Base-by-base conservation (phyloP, 306 rosid genomes). In the Cicer cuneatum region DNA sequence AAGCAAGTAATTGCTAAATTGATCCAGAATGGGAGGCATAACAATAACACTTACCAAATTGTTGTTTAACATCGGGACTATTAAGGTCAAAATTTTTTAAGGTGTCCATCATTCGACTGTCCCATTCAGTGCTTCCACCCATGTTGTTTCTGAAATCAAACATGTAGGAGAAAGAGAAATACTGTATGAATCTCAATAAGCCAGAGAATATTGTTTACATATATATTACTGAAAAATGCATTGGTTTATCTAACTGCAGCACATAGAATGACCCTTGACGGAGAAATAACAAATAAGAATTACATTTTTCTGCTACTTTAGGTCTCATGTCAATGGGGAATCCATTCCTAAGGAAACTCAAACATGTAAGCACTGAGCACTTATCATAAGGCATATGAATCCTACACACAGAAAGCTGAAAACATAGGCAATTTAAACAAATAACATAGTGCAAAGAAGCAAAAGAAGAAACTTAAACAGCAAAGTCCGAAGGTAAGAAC, bases 1-100 rank as follows among this genome's bases (percentile, higher is more conserved):
- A 40, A 53, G 35, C 45, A 60, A 78, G 9, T 33, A 19, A 40
- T 38, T 57, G 43, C 8, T 61, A 29, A 29, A 29, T 29, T 4
- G 35, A 29, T 29, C 5, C 5, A 29, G 35, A 4, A 29, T 29
- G 35, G 35, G 67, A 63, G 69, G 42, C 63, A 64, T 13, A 62
- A 52, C 18, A 63, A 39, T 0, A 15, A 64, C 60, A 76, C 93
- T 75, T 83, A 92, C 99, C 99, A 78, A 95, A 95, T 83, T 95
- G 99, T 74, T 92, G 98, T 86, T 95, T 95, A 72, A 95, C 90
- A 52, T 90, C 97, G 52, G 99, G 98, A 83, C 97, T 92, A 86
- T 85, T 86, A 57, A 95, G 95, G 87, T 95, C 99, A 81, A 95
- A 92, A 82, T 86, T 90, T 66, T 95, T 95, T 73, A 95, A 85